Percentiles rank a stretch among this genome's conserved stretches.
Evolutionary conservation across 208 protist genomes (phyloP).

Genomic region (Leishmania guyanensis): DNA sequence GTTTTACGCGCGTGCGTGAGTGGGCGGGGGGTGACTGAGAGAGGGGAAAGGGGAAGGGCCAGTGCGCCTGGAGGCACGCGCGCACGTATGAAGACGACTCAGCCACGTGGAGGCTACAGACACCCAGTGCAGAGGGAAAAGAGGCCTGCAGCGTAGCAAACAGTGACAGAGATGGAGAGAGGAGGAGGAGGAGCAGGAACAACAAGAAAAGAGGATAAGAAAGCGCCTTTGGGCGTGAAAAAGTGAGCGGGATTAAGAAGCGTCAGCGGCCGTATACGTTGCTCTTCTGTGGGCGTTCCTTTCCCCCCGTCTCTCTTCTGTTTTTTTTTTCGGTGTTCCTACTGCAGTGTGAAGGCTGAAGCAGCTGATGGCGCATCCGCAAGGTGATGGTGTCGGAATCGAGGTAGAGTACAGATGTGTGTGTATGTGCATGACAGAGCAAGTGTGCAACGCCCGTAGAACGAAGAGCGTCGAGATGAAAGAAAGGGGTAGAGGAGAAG

Average conservation of each 20-base stretch:
- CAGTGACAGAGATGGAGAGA: background rate
- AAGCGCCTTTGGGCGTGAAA: background rate
- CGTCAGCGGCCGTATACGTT: background rate
- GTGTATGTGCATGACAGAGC: background rate
- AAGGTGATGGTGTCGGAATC: background rate
- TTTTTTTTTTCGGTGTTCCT: background rate
- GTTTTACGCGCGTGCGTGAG: background rate
- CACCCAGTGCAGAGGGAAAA: background rate
- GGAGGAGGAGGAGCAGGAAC: background rate
- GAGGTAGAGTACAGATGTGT: background rate
- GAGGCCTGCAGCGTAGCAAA: background rate
- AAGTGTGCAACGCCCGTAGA: background rate
- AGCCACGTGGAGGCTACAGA: background rate
- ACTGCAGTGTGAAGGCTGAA: background rate
- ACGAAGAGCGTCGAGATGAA: background rate
- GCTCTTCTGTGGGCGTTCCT: background rate
- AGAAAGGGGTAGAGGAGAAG: background rate
- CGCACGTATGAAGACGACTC: background rate
- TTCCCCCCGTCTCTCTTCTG: background rate
- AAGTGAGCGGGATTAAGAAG: background rate
- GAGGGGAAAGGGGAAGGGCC: background rate
- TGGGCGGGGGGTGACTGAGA: background rate
- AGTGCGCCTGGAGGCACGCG: background rate
- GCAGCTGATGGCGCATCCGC: background rate
- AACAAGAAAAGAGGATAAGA: background rate